Base-by-base conservation (phyloP, 2,329 filamentous ascomycete species). In the Aurifilum marmelostoma region DNA sequence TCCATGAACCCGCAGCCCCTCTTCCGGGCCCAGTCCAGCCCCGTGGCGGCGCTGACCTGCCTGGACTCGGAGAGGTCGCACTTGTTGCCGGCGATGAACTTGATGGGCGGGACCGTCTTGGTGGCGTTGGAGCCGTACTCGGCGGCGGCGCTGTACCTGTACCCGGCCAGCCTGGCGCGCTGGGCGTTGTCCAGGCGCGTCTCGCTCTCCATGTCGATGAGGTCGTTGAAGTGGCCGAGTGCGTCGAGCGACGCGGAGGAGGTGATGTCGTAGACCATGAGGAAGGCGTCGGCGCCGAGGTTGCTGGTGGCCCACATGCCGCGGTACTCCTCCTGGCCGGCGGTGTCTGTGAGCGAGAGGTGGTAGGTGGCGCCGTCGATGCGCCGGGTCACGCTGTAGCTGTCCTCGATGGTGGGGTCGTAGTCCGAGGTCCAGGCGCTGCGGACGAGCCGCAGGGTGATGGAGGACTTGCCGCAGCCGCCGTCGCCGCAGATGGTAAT, bases 191-290 rank as follows among this genome's bases (percentile, higher is more conserved):
- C 91, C 62, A 88, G 81, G 5, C 87, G 83, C 52, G 86, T 89
- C 76, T 95, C 92, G 69, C 89, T 85, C 80, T 95, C 92, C 86
- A 94, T 93, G 77, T 93, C 91, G 76, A 96, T 93, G 76, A 96
- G 84, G 73, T 93, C 89, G 81, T 92, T 91, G 80, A 94, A 96
- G 81, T 93, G 92, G 73, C 90, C 84, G 63, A 96, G 85, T 16
- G 89, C 89, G 63, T 91, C 85, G 72, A 96, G 87, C 56, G 89
- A 91, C 75, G 88, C 84, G 69, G 80, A 78, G 58, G 87, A 88
- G 1, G 92, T 96, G 80, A 96, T 95, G 81, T 96, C 92, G 85
- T 96, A 96, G 74, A 96, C 92, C 75, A 96, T 87, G 29, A 96
- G 85, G 81, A 95, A 96, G 72, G 92, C 92, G 77, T 96, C 92